Evolutionary conservation across 2,329 filamentous ascomycete species (phyloP), one percentile per base, ranked within the genome.

Genomic region (Myotisia sp.): DNA sequence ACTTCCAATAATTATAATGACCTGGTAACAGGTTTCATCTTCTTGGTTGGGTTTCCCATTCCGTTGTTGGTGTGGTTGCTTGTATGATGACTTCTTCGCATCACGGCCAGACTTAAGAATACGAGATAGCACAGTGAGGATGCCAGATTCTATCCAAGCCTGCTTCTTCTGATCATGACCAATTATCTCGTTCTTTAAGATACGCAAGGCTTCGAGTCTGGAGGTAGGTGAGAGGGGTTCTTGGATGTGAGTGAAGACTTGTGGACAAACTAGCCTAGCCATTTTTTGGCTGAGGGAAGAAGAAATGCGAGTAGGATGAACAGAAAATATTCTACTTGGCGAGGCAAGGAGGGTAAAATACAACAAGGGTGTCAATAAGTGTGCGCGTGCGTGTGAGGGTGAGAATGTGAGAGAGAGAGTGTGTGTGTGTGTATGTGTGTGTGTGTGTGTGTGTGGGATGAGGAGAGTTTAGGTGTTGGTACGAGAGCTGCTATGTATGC

Each of bases 141-240:
- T 61, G 21, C 86, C 86, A 36, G 72, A 62, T 38, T 65, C 65
- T 26, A 94, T 68, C 65, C 78, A 86, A 37, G 73, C 59, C 57
- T 87, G 79, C 59, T 98, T 98, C 54, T 78, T 77, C 55, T 87
- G 76, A 21, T 79, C 70, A 56, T 95, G 84, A 16, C 90, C 90
- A 40, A 93, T 75, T 30, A 92, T 70, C 42, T 90, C 80, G 56
- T 93, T 90, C 63, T 93, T 95, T 19, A 98, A 63, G 26, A 67
- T 65, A 44, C 76, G 74, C 28, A 94, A 66, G 32, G 76, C 71
- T 17, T 65, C 61, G 26, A 71, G 49, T 41, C 58, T 59, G 29
- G 50, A 49, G 26, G 50, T 52, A 36, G 52, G 43, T 39, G 55
- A 60, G 30, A 55, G 58, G 41, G 75, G 67, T 46, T 61, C 67